Conservation (phyloP, 345 rosid species). For the Lepidium africanum region DNA sequence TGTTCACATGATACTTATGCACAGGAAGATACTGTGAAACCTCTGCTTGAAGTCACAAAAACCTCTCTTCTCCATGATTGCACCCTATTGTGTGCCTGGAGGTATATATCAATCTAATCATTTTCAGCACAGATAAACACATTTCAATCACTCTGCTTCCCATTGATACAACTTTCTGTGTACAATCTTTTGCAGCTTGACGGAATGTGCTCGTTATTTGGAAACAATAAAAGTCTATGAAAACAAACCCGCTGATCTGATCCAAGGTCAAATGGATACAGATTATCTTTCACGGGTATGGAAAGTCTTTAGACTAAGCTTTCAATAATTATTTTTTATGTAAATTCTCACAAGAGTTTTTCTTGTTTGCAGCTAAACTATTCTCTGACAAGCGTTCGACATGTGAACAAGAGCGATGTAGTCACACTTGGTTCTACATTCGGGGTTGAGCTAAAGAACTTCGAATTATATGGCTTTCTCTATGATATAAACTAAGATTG, state of each 20-base stretch:
- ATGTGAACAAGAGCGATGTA: constrained; percentile 88
- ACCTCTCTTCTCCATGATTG: constrained; percentile 84
- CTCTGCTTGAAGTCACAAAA: constrained; percentile 73
- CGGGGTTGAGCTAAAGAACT: constrained; percentile 43
- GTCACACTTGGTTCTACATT: constrained; percentile 96
- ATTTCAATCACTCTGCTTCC: neutral
- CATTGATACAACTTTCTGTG: neutral
- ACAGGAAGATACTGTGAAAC: constrained; percentile 79
- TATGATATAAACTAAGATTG: neutral
- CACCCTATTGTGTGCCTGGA: constrained; percentile 83
- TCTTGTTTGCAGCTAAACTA: constrained; percentile 49
- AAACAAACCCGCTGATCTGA: constrained; percentile 92
- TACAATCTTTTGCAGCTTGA: constrained; percentile 43
- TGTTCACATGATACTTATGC: constrained; percentile 8
- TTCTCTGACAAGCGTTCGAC: constrained; percentile 70
- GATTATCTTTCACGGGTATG: constrained; percentile 80
- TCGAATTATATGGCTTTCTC: neutral
- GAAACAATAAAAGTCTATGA: constrained; percentile 93
- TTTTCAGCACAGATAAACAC: neutral
- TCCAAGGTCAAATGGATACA: constrained; percentile 88
- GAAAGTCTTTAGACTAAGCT: neutral
- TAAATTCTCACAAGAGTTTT: neutral
- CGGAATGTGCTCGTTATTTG: constrained; percentile 94
- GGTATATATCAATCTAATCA: constrained; percentile 24
- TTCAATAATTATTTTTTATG: neutral